Conservation (phyloP, 352 stramenopile genomes). For the Phytophthora tubulina region DNA sequence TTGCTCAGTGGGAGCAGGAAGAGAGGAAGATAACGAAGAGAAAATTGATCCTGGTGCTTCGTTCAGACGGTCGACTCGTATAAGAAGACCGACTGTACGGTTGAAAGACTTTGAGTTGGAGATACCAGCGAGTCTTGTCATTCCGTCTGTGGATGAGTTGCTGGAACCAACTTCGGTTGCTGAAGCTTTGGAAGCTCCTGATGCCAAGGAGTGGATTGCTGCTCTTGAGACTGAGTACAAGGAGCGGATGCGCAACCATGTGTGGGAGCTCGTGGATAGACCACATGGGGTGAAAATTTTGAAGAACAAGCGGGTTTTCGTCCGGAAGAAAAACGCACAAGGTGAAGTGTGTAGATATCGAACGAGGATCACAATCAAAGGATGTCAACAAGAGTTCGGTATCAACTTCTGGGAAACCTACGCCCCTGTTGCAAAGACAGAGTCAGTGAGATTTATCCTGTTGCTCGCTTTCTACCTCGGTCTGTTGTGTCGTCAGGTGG, state of each 20-base stretch:
- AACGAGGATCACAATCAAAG: constrained; percentile 14
- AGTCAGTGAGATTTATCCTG: not conserved
- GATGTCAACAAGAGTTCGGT: constrained; percentile 4
- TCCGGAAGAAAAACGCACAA: not conserved
- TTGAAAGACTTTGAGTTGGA: not conserved
- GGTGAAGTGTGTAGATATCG: constrained; percentile 11
- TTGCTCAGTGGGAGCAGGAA: not conserved
- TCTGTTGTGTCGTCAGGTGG: not conserved
- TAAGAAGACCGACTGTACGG: not conserved
- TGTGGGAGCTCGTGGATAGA: constrained; percentile 6
- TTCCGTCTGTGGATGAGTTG: constrained; percentile 3
- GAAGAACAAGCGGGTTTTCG: constrained; percentile 7
- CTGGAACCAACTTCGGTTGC: not conserved
- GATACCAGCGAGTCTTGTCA: constrained; percentile 2
- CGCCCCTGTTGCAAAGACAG: not conserved
- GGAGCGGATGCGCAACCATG: constrained; percentile 10
- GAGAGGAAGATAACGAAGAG: not conserved
- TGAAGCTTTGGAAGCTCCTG: constrained; percentile 1
- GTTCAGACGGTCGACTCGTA: constrained; percentile 23
- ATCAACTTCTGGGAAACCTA: constrained; percentile 6
- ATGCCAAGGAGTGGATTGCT: constrained; percentile 8
- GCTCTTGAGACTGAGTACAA: constrained; percentile 5
- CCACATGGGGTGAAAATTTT: constrained; percentile 1
- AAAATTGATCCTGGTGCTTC: constrained; percentile 1
- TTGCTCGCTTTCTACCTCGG: not conserved